phyloP scores from a whole-genome alignment of 2,329 filamentous ascomycete genomes.

The Fusarium sp. region DNA sequence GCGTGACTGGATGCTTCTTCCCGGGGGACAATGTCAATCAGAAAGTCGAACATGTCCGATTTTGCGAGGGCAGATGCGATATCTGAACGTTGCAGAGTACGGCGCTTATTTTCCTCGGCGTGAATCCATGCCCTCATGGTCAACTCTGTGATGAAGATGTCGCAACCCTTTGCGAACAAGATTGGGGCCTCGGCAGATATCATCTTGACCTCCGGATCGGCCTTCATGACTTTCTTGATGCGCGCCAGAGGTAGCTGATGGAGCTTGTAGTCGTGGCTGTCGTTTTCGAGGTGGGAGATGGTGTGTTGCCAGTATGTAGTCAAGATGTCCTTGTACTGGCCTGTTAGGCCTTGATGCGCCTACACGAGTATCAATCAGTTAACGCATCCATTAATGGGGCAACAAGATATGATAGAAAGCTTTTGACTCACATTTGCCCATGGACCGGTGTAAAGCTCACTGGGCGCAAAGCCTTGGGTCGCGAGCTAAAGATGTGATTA shows the following conservation, averaged over 20 bases:
- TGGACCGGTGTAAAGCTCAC: slow-evolving; percentile 91
- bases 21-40: slow-evolving; percentile 97
- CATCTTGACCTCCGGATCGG: slow-evolving; percentile 99
- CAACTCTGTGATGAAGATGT: slow-evolving; percentile 98
- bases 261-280: slow-evolving; percentile 98
- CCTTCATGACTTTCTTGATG: slow-evolving; percentile 99
- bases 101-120: slow-evolving; percentile 97
- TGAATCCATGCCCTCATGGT: slow-evolving; percentile 99
- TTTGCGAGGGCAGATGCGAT: slow-evolving; percentile 96
- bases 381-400: neutral
- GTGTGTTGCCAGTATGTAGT: slow-evolving; percentile 99
- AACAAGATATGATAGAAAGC: neutral
- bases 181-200: slow-evolving; percentile 98
- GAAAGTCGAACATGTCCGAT: slow-evolving; percentile 99
- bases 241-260: slow-evolving; percentile 96
- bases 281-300: slow-evolving; percentile 93
- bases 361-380: slow-evolving; percentile 50
- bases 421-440: slow-evolving; percentile 85
- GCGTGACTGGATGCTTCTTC: slow-evolving; percentile 90
- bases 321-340: slow-evolving; percentile 94
- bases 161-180: slow-evolving; percentile 96
- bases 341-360: slow-evolving; percentile 95
- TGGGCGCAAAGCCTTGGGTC: slow-evolving; percentile 87
- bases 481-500: slow-evolving; percentile 71
- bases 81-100: slow-evolving; percentile 93